Conservation (phyloP, 2,329 filamentous ascomycete genomes). For the Akanthomyces uredinophilus region DNA sequence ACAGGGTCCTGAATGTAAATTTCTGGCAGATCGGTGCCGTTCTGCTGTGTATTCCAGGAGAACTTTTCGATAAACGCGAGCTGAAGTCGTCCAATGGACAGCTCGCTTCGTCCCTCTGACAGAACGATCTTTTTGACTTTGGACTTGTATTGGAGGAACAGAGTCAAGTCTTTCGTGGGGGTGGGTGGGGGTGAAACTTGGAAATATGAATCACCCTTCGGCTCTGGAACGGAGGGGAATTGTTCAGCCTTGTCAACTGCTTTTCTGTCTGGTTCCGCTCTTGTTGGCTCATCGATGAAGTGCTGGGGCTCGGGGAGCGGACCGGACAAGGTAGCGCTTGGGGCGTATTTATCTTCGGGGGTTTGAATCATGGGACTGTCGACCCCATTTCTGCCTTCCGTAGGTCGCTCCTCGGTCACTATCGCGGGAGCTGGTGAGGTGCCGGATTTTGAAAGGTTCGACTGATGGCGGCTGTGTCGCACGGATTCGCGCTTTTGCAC, state of each 20-base stretch:
- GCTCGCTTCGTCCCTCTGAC: conserved; percentile 73
- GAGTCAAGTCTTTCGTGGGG: conserved; percentile 77
- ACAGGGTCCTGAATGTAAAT: conserved; percentile 97
- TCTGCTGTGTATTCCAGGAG: conserved; percentile 95
- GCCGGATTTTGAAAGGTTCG: conserved; percentile 38
- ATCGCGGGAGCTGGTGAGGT: conserved; percentile 54
- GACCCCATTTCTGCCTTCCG: conserved; percentile 12
- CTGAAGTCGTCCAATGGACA: conserved; percentile 84
- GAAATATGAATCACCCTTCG: conserved; percentile 47
- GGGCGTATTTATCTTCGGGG: conserved; percentile 59
- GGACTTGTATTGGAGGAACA: conserved; percentile 94
- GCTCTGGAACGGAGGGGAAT: conserved; percentile 31
- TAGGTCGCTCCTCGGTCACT: conserved; percentile 55
- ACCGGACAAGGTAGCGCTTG: conserved; percentile 55
- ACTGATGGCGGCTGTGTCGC: conserved; percentile 44
- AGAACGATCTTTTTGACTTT: conserved; percentile 96
- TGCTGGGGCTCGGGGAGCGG: conserved; percentile 44
- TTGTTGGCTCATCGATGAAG: conserved; percentile 4
- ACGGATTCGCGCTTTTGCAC: conserved; percentile 51
- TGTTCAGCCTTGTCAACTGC: not conserved
- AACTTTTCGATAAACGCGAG: conserved; percentile 99
- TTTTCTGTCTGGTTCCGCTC: conserved; percentile 13
- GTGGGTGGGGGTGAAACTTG: conserved; percentile 59
- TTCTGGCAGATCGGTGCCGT: conserved; percentile 86
- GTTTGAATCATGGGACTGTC: conserved; percentile 41